A percentile compares a stretch with the other conserved stretches of the same genome.
These are phyloP conservation scores for Corinectria fuckeliana DNA, from an alignment of 2,329 filamentous ascomycete genomes.

Conservation along the genomic window DNA sequence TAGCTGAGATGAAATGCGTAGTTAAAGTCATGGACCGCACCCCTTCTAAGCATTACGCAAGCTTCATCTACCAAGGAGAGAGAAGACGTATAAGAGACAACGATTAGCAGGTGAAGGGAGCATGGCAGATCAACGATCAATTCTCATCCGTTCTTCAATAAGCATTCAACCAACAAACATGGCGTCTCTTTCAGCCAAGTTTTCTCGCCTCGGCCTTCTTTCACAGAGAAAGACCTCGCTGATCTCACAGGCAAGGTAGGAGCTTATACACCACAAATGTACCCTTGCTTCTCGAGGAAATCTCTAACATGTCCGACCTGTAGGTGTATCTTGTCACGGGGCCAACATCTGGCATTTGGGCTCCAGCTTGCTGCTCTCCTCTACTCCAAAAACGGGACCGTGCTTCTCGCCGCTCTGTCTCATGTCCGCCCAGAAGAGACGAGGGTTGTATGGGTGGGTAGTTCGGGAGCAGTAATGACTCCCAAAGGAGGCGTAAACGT, in stretches of 20 bases:
- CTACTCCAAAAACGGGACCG: conserved; percentile 4
- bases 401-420: conserved; percentile 2
- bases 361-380: conserved; percentile 6
- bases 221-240: conserved; percentile 2
- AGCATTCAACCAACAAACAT: not conserved
- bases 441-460: conserved; percentile 9
- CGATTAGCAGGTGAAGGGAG: not conserved
- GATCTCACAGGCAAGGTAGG: conserved; percentile 11
- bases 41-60: no score
- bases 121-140: not conserved
- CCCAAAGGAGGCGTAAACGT: conserved; percentile 5
- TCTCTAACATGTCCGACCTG: not conserved
- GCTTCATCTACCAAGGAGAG: not conserved
- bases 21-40: no score
- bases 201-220: not conserved
- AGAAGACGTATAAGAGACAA: not conserved
- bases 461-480: not conserved
- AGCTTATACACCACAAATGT: not conserved
- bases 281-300: not conserved
- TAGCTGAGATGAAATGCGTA: not conserved
- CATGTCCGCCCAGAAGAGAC: not conserved
- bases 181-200: not conserved
- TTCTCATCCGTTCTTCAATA: no score
- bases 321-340: conserved; percentile 10
- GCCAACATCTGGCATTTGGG: conserved; percentile 1